Percentiles rank a stretch among this genome's conserved stretches.
Evolutionary conservation across 2,329 filamentous ascomycete genomes (phyloP).

Genomic region (Amesomyces nigricolor): DNA sequence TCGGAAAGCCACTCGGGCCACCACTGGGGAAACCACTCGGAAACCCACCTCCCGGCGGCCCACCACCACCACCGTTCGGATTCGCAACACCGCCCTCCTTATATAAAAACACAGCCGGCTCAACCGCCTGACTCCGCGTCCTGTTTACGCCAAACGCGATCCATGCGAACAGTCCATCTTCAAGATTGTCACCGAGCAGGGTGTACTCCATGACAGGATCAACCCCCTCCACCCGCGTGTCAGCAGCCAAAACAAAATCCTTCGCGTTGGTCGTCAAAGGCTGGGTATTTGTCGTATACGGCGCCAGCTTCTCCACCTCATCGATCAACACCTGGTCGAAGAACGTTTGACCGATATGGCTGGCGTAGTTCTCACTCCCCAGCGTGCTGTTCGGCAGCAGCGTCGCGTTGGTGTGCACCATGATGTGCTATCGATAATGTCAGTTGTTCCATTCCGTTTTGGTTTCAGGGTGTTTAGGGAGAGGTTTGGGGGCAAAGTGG

Average conservation of each 20-base stretch:
- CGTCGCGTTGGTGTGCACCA: constrained; percentile 39
- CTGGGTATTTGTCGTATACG: constrained; percentile 45
- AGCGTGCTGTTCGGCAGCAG: constrained; percentile 38
- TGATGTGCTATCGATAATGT: constrained; percentile 33
- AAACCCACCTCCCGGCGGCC: not conserved
- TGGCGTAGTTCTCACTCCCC: constrained; percentile 39
- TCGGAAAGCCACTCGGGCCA: not conserved
- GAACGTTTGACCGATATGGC: constrained; percentile 60
- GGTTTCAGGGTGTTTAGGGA: no score
- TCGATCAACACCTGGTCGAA: constrained; percentile 55
- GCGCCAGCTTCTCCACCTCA: constrained; percentile 42
- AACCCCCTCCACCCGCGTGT: constrained; percentile 24
- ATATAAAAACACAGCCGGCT: constrained; percentile 32
- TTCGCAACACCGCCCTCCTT: constrained; percentile 33
- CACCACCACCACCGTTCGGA: constrained; percentile 11
- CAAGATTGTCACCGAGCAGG: constrained; percentile 47
- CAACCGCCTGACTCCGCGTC: constrained; percentile 24
- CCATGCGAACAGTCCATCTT: constrained; percentile 52
- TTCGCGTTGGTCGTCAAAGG: constrained; percentile 35
- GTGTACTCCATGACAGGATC: constrained; percentile 47
- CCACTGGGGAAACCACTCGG: constrained; percentile 9
- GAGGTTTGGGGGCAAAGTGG: no score
- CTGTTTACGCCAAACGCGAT: constrained; percentile 47
- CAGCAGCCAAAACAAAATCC: constrained; percentile 29
- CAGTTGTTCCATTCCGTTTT: no score